Base-by-base conservation (phyloP, 140 eudicot species). In the Erigeron philadelphicus region DNA sequence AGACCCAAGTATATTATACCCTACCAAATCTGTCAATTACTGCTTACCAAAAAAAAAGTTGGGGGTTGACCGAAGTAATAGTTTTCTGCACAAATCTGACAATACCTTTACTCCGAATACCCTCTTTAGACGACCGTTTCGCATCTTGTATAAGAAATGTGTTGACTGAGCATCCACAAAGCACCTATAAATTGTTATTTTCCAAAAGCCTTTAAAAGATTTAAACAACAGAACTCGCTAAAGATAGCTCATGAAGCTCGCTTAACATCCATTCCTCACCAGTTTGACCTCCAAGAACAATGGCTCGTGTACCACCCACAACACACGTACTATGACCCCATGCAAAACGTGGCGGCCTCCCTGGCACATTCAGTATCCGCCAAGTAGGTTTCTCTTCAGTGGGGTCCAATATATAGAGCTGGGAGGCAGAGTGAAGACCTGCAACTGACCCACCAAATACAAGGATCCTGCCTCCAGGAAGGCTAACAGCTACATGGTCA, bases 271-370 rank as follows among this genome's bases (percentile, higher is more conserved):
- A 91, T 74, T 91, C 97, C 68, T 91, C 97, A 18, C 97, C 96
- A 3, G 96, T 91, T 76, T 91, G 97, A 67, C 97, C 96, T 13
- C 97, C 97, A 49, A 91, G 98, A 55, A 91, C 98, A 9, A 91
- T 88, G 11, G 98, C 98, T 72, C 98, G 84, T 35, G 98, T 91
- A 18, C 96, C 98, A 5, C 98, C 98, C 72, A 91, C 98, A 21
- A 91, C 88, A 70, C 98, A 91, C 6, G 98, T 91, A 61, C 96
- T 86, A 56, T 91, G 98, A 40, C 98, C 98, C 98, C 98, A 91
- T 0, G 98, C 98, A 61, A 91, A 88, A 64, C 96, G 81, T 10
- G 98, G 98, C n/a, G 98, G 96, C 54, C 96, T 80, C 41, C 98
- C 98, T 0, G 98, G 96, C 40, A 91, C 98, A 46, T 91, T 88